These are phyloP conservation scores for Mariannaea elegans DNA, from an alignment of 2,329 filamentous ascomycete genomes.

Conservation along the genomic window DNA sequence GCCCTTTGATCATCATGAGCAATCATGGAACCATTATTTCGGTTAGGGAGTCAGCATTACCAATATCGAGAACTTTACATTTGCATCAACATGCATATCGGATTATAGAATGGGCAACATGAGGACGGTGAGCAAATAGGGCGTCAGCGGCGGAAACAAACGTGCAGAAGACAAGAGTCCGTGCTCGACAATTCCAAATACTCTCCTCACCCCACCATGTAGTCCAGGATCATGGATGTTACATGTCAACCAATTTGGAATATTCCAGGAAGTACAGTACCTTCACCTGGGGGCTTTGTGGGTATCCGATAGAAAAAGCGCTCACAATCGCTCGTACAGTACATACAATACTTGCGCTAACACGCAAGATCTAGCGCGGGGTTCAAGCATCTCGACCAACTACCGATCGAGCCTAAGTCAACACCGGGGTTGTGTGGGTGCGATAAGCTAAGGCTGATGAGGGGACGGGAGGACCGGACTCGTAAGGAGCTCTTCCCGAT, in stretches of 20 bases:
- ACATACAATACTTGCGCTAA: too few relatives aligned
- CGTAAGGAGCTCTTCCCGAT: constrained; percentile 10
- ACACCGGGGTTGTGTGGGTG: constrained; percentile 17
- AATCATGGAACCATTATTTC: not conserved
- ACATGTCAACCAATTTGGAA: not conserved
- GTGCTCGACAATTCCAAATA: constrained; percentile 14
- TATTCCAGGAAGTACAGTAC: not conserved
- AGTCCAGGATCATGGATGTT: not conserved
- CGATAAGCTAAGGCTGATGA: constrained; percentile 38
- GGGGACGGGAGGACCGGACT: constrained; percentile 5
- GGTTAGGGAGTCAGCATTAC: not conserved
- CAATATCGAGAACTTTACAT: not conserved
- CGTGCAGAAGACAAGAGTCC: not conserved
- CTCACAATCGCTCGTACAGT: not conserved
- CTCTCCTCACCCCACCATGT: constrained; percentile 1
- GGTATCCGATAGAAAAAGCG: not conserved
- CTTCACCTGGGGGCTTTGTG: not conserved
- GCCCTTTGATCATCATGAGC: constrained; percentile 11
- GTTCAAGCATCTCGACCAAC: not conserved
- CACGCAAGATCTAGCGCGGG: not conserved
- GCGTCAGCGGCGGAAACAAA: too few relatives aligned
- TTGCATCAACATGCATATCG: not conserved
- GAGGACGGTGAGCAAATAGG: too few relatives aligned
- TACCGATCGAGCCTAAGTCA: constrained; percentile 1
- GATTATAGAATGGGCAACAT: not conserved